A percentile compares a stretch with the other conserved stretches of the same genome.
Evolutionary conservation across 2,329 filamentous ascomycete genomes (phyloP).

Genomic region (Colletotrichum costaricense): DNA sequence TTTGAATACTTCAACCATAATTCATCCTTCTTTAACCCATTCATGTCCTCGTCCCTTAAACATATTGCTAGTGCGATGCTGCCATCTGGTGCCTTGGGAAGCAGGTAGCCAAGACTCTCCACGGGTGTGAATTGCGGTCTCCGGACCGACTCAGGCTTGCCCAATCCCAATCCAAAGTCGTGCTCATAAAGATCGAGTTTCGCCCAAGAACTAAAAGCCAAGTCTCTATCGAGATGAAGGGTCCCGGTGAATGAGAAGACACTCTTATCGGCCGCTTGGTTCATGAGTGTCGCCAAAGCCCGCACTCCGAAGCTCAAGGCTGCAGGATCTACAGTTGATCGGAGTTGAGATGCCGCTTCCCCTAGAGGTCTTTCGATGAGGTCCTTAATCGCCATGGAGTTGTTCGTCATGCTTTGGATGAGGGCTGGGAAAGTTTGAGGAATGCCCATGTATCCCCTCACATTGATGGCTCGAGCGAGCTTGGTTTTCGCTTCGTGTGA

Average conservation of each 20-base stretch:
- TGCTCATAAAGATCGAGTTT: conserved; percentile 56
- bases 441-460: conserved; percentile 54
- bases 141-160: conserved; percentile 57
- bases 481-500: conserved; percentile 7
- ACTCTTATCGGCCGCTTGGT: conserved; percentile 47
- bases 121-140: conserved; percentile 57
- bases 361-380: conserved; percentile 41
- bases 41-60: conserved; percentile 60
- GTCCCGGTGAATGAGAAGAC: conserved; percentile 47
- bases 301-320: conserved; percentile 50
- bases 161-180: conserved; percentile 60
- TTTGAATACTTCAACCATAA: conserved; percentile 52
- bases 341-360: conserved; percentile 43
- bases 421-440: conserved; percentile 59
- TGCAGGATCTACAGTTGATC: conserved; percentile 49
- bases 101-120: conserved; percentile 61
- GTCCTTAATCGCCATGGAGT: conserved; percentile 43
- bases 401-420: conserved; percentile 58
- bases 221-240: conserved; percentile 51
- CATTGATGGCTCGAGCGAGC: conserved; percentile 61
- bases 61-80: conserved; percentile 57
- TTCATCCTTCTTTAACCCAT: conserved; percentile 53
- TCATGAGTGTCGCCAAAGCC: conserved; percentile 53
- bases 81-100: conserved; percentile 56
- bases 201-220: conserved; percentile 67